Base-by-base conservation (phyloP, 1,139 yeast species). In the Eremothecium gossypii region DNA sequence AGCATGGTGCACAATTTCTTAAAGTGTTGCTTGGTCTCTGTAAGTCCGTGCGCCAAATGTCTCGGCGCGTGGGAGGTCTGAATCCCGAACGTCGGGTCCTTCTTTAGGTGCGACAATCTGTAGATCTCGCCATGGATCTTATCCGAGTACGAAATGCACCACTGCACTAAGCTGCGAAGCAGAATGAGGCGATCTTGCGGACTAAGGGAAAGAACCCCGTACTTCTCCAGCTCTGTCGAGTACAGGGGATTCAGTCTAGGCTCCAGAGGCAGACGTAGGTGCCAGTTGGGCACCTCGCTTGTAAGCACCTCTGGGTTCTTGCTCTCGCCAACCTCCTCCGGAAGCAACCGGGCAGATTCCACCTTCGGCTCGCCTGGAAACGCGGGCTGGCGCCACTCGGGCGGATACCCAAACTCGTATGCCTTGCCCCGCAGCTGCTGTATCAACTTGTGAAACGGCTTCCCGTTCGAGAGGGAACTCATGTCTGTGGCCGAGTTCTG, bases 131-230 rank as follows among this genome's bases (percentile, higher is more conserved):
- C 49, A 49, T 67, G 75, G 4, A 76, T 61, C 3, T 57, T 53
- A 13, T 70, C 72, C 0, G 79, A 74, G 8, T 68, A 56, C 0
- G 70, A 52, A 3, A 71, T 50, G 29, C 73, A 62, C 82, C 82
- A 77, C 44, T 70, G 72, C 1, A 66, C 64, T 45, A 77, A 57
- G 1, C 70, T 58, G 36, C 76, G 65, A 17, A 77, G 47, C 49
- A 76, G 50, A 8, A 74, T 60, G 14, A 76, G 57, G 41, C 82
- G 57, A 46, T 76, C 76, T 2, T 43, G 39, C 0, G 81, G 76
- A 8, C 58, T 49, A 26, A 77, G 58, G 0, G 75, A 76, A 3
- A 60, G 54, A 20, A 76, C 54, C 1, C 82, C 81, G 1, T 51
- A 35, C 8, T 54, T 55, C 41, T 70, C 76, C 43, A 77, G 68